These are phyloP conservation scores for Maudiozyma barnettii DNA, from an alignment of 805 yeast genomes.

Conservation along the genomic window DNA sequence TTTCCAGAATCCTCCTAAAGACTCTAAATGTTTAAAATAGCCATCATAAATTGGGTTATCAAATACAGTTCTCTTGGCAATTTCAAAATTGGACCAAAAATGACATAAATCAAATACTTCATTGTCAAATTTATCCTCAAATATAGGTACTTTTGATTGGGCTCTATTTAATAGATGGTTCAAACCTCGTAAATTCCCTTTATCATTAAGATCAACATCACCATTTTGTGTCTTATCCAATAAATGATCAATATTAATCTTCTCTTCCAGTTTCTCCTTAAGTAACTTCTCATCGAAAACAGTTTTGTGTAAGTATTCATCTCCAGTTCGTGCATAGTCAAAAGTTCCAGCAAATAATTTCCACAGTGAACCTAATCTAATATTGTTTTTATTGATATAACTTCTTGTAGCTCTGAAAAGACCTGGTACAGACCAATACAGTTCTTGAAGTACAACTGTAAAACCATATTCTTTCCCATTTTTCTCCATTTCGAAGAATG, in stretches of 20 bases:
- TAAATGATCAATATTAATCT: constrained; percentile 27
- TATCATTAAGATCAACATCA: constrained; percentile 4
- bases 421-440: constrained; percentile 73
- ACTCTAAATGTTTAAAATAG: constrained; percentile 62
- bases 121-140: constrained; percentile 52
- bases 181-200: constrained; percentile 15
- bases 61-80: constrained; percentile 74
- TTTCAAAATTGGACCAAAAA: constrained; percentile 91
- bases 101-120: constrained; percentile 73
- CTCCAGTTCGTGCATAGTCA: constrained; percentile 29
- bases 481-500: constrained; percentile 73
- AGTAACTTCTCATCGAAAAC: constrained; percentile 15
- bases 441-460: constrained; percentile 68
- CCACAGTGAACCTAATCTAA: constrained; percentile 59
- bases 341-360: constrained; percentile 45
- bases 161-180: constrained; percentile 34
- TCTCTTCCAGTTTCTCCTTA: constrained; percentile 20
- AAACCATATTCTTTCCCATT: constrained; percentile 73
- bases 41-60: constrained; percentile 51
- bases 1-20: constrained; percentile 70
- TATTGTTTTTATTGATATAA: constrained; percentile 39
- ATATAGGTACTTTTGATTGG: constrained; percentile 21
- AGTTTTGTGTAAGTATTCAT: constrained; percentile 23
- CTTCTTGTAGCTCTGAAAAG: constrained; percentile 64
- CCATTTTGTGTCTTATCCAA: constrained; percentile 2